These are phyloP conservation scores for Alternaria metachromatica DNA, from an alignment of 2,329 filamentous ascomycete species.

Conservation along the genomic window DNA sequence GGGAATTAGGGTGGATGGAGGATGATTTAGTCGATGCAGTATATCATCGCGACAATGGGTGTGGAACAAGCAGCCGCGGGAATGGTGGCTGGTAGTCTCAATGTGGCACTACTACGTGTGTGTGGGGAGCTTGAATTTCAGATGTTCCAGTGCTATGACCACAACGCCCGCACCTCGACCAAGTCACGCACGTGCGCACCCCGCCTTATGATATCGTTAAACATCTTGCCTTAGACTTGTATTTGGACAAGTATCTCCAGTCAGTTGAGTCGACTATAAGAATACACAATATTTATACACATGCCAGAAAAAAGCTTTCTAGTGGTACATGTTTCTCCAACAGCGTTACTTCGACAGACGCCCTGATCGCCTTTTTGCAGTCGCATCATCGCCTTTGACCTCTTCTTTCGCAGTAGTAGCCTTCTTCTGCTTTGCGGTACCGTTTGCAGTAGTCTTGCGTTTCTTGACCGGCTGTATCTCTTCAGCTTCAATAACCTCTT, in stretches of 20 bases:
- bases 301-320: not conserved
- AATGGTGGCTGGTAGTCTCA: conserved; percentile 10
- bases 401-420: conserved; percentile 7
- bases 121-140: conserved; percentile 46
- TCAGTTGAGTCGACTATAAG: not conserved
- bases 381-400: conserved; percentile 21
- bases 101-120: conserved; percentile 31
- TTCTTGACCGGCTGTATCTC: conserved; percentile 32
- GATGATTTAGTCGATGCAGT: conserved; percentile 10
- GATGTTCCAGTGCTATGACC: conserved; percentile 32
- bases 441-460: conserved; percentile 26
- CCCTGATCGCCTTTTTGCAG: conserved; percentile 31
- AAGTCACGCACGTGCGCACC: conserved; percentile 28
- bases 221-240: not conserved
- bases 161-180: conserved; percentile 16
- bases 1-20: not conserved
- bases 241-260: not conserved
- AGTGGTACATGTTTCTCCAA: not conserved
- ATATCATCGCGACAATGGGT: conserved; percentile 16
- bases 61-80: conserved; percentile 7
- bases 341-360: conserved; percentile 22
- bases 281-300: not conserved
- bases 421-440: conserved; percentile 19
- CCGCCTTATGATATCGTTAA: not conserved
- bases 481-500: conserved; percentile 37